A percentile compares a stretch with the other conserved stretches of the same genome.
These are phyloP conservation scores for Trichoderma atroviride DNA, from an alignment of 2,329 filamentous ascomycete species.

Conservation along the genomic window DNA sequence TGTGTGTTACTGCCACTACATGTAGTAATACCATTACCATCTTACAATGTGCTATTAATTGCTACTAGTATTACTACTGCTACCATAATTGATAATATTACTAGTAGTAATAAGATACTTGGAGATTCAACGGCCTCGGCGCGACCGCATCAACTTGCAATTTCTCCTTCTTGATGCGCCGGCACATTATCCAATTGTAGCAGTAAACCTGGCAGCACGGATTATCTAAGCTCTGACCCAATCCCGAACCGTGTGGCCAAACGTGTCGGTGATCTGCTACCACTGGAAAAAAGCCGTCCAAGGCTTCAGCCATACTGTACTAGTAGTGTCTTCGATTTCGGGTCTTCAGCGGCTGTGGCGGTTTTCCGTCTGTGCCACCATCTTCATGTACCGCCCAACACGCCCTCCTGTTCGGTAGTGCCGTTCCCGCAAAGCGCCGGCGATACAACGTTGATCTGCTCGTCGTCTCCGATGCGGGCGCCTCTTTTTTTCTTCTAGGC, in stretches of 20 bases:
- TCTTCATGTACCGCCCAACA: background rate
- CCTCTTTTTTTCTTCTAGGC: background rate
- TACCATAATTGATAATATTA: background rate
- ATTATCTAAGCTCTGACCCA: background rate
- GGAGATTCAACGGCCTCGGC: conserved; percentile 5
- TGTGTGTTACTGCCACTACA: background rate
- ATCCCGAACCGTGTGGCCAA: background rate
- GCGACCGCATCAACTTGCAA: background rate
- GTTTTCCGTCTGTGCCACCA: conserved; percentile 18
- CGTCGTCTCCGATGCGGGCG: conserved; percentile 20
- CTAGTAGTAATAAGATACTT: background rate
- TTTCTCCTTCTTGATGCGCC: background rate
- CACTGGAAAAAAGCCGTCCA: background rate
- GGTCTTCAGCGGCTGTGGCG: conserved; percentile 24
- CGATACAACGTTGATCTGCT: conserved; percentile 14
- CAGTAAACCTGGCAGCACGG: background rate
- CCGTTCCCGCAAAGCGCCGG: conserved; percentile 19
- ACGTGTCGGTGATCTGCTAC: background rate
- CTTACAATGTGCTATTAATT: background rate
- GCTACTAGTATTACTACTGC: no score
- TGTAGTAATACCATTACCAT: background rate
- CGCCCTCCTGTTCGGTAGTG: conserved; percentile 8
- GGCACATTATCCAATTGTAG: background rate
- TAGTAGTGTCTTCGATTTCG: background rate
- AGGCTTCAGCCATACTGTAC: background rate